Conservation (phyloP, 768 basidiomycete genomes). For the Collybia nuda region DNA sequence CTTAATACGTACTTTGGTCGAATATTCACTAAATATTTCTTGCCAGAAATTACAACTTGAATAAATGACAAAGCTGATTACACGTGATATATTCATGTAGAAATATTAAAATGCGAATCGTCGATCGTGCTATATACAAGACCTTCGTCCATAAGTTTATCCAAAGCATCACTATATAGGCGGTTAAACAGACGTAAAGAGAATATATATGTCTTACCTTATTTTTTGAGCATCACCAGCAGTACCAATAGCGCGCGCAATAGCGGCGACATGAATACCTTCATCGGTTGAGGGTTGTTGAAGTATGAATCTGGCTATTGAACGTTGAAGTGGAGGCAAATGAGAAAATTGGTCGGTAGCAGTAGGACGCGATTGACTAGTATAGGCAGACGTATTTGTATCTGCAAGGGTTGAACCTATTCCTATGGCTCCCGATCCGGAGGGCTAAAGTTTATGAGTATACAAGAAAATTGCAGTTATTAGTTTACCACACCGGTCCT, state of each 20-base stretch:
- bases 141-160: constrained; percentile 78
- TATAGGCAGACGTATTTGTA: constrained; percentile 39
- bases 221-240: constrained; percentile 54
- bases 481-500: constrained; percentile 36
- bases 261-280: constrained; percentile 73
- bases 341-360: constrained; percentile 48
- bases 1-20: too few species aligned
- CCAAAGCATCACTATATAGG: constrained; percentile 61
- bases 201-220: constrained; percentile 41
- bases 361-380: constrained; percentile 28
- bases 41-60: too few species aligned
- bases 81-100: constrained; percentile 24
- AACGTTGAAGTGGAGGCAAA: constrained; percentile 57
- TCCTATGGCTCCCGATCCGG: constrained; percentile 25
- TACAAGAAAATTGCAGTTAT: constrained; percentile 34
- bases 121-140: constrained; percentile 78
- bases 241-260: constrained; percentile 61
- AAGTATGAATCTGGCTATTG: constrained; percentile 67
- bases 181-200: constrained; percentile 2
- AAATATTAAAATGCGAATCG: constrained; percentile 74
- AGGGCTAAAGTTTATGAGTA: constrained; percentile 23
- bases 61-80: too few species aligned
- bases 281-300: constrained; percentile 48
- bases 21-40: too few species aligned
- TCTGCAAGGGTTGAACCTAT: constrained; percentile 13